Percentiles rank a stretch among this genome's conserved stretches.
phyloP scores from a whole-genome alignment of 1,284 basidiomycete species.

The Hypsizygus ulmarius region DNA sequence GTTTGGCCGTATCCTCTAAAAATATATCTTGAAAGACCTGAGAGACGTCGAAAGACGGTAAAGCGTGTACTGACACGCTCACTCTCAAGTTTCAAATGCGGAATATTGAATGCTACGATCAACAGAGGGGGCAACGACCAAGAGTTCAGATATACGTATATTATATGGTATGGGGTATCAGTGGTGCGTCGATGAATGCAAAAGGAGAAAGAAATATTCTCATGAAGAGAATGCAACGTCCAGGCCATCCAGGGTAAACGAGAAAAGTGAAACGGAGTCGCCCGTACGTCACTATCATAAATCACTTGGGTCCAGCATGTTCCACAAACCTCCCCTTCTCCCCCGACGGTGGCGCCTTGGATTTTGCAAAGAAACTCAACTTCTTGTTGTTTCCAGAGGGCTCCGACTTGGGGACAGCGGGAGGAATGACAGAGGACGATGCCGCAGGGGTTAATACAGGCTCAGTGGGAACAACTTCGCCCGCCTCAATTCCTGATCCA shows the following conservation, averaged over 20 bases:
- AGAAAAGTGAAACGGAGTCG: background rate
- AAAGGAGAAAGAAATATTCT: no score
- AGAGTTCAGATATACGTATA: no score
- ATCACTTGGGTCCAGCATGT: slow-evolving; percentile 15
- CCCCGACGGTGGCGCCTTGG: slow-evolving; percentile 15
- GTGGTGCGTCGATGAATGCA: no score
- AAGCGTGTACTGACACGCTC: no score
- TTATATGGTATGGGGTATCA: no score
- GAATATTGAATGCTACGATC: no score
- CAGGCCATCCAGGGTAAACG: background rate
- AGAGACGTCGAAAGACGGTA: no score
- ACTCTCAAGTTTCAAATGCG: no score
- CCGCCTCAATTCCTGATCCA: slow-evolving; percentile 42
- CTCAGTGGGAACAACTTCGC: slow-evolving; percentile 30
- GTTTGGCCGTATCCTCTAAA: no score
- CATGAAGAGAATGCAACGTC: no score
- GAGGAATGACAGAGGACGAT: background rate
- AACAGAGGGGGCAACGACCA: no score
- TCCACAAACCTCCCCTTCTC: slow-evolving; percentile 33
- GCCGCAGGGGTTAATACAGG: background rate
- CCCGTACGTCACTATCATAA: background rate
- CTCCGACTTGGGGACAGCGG: background rate
- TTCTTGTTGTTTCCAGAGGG: slow-evolving; percentile 6
- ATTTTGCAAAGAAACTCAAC: slow-evolving; percentile 18
- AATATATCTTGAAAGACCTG: no score